phyloP scores from a whole-genome alignment of 176 grass and related monocot genomes.

The Juncus effusus region DNA sequence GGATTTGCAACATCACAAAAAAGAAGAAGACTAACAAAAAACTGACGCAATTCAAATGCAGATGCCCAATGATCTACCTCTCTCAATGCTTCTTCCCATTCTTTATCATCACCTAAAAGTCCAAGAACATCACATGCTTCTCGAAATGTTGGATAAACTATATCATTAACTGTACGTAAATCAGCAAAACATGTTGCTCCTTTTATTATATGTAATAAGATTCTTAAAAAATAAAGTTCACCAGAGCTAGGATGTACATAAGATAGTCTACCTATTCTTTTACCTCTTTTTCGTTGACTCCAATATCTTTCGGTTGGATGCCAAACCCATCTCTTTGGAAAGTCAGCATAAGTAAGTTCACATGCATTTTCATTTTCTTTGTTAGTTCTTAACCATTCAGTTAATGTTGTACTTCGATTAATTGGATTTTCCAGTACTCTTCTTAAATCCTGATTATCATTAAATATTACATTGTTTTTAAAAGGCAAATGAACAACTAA shows the following conservation, averaged over 20 bases:
- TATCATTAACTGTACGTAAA: background rate
- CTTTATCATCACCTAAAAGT: slow-evolving; percentile 26
- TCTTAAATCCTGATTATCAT: background rate
- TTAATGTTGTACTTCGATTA: slow-evolving; percentile 4
- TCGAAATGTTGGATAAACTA: slow-evolving; percentile 5
- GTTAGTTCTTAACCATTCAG: slow-evolving; percentile 21
- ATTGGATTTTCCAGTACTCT: background rate
- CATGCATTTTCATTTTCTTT: background rate
- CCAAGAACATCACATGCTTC: slow-evolving; percentile 25
- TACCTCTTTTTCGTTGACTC: background rate
- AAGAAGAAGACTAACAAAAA: slow-evolving; percentile 24
- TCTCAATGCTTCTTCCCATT: slow-evolving; percentile 23
- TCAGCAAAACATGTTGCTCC: slow-evolving; percentile 13
- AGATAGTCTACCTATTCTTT: background rate
- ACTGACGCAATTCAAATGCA: background rate
- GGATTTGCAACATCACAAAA: slow-evolving; percentile 13
- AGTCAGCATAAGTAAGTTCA: slow-evolving; percentile 18
- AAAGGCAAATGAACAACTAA: slow-evolving; percentile 13
- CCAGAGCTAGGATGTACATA: slow-evolving; percentile 21
- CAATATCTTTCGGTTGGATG: background rate
- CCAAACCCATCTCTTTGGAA: slow-evolving; percentile 10
- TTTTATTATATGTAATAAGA: slow-evolving; percentile 15
- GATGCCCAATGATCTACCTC: slow-evolving; percentile 8
- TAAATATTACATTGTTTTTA: slow-evolving; percentile 4
- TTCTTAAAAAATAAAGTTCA: slow-evolving; percentile 26